Percentiles rank a stretch among this genome's conserved stretches.
Evolutionary conservation across 208 protist species (phyloP).

Genomic region (Trypanosoma melophagium): DNA sequence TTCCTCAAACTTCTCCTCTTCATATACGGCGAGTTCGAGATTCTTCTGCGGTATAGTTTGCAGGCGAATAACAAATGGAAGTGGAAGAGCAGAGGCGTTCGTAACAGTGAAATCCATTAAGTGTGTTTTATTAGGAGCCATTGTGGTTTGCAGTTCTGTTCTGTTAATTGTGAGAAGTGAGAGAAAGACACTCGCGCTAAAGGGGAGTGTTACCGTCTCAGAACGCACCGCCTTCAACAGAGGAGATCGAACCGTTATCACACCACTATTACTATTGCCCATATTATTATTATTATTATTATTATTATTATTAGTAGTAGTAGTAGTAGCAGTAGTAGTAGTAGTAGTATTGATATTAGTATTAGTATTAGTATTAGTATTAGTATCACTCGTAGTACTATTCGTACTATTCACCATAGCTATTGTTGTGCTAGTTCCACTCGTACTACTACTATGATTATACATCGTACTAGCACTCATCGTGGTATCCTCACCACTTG

Average conservation of each 20-base stretch:
- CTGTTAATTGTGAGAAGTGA: conserved; percentile 65
- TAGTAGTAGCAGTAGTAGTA: no score
- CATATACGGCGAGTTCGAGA: conserved; percentile 68
- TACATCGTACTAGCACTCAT: no score
- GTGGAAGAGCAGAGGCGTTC: conserved; percentile 59
- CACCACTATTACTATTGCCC: no score
- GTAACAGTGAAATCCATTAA: conserved; percentile 71
- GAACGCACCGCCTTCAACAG: conserved; percentile 23
- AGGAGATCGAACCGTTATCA: not conserved
- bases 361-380: no score
- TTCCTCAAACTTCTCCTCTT: conserved; percentile 73
- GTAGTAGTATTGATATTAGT: no score
- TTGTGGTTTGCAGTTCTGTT: conserved; percentile 63
- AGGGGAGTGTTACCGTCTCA: conserved; percentile 51
- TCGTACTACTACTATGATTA: no score
- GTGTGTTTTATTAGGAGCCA: conserved; percentile 73
- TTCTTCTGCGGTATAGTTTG: conserved; percentile 60
- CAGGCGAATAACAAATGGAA: conserved; percentile 75
- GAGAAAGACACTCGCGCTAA: conserved; percentile 65
- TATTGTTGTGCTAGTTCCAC: no score
- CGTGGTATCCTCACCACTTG: no score
- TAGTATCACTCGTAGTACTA: no score
- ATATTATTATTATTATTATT: no score
- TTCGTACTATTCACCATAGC: no score
- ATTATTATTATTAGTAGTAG: no score